These are phyloP conservation scores for Diplodia scrobiculata DNA, from an alignment of 2,329 filamentous ascomycete genomes.

Conservation along the genomic window DNA sequence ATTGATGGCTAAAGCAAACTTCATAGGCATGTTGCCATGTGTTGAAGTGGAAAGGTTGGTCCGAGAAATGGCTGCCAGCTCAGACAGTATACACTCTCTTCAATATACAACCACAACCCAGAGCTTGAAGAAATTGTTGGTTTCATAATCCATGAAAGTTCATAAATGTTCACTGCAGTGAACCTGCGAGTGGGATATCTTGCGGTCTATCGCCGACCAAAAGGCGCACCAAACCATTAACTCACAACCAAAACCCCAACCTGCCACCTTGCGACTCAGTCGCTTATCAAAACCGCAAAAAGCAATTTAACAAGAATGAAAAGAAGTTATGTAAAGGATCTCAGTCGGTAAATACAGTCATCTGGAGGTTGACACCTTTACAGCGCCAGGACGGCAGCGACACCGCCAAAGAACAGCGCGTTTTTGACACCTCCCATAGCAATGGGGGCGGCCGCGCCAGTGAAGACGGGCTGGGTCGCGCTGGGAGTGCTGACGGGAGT, in stretches of 20 bases:
- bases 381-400: constrained; percentile 14
- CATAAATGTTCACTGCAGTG: constrained; percentile 22
- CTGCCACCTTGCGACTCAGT: constrained; percentile 18
- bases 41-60: too few species aligned
- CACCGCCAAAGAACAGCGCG: constrained; percentile 18
- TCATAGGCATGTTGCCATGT: too few species aligned
- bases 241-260: background rate
- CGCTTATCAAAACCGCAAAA: constrained; percentile 3
- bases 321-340: background rate
- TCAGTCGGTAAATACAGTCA: background rate
- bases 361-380: background rate
- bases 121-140: background rate
- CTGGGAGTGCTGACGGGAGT: constrained; percentile 10
- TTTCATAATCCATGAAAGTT: constrained; percentile 11
- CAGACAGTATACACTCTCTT: background rate
- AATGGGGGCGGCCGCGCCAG: constrained; percentile 1
- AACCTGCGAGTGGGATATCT: constrained; percentile 23
- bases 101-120: background rate
- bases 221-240: constrained; percentile 19
- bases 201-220: constrained; percentile 20
- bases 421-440: constrained; percentile 8
- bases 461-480: constrained; percentile 2
- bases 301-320: constrained; percentile 11
- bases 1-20: too few species aligned
- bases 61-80: too few species aligned